Evolutionary conservation across 2,329 filamentous ascomycete genomes (phyloP).

Genomic region (Penicillium sp.): DNA sequence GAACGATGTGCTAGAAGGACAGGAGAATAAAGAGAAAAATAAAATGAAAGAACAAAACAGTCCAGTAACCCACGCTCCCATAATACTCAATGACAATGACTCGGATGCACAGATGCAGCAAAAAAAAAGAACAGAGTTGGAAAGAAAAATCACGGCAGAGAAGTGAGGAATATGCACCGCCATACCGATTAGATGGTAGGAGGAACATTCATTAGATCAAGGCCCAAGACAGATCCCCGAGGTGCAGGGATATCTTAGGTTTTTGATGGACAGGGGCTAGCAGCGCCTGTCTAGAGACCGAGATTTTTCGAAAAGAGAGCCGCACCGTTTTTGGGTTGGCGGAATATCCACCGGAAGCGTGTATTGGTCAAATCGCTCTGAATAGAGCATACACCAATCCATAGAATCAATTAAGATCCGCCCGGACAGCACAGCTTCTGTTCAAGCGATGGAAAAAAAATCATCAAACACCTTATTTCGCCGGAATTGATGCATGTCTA

Average conservation of each 20-base stretch:
- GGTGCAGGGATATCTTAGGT: background rate
- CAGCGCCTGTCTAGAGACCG: slow-evolving; percentile 4
- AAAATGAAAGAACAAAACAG: slow-evolving; percentile 18
- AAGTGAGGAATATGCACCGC: slow-evolving; percentile 10
- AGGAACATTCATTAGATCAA: slow-evolving; percentile 22
- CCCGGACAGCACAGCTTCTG: background rate
- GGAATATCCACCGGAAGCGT: slow-evolving; percentile 1
- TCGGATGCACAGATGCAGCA: slow-evolving; percentile 24
- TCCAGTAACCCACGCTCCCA: slow-evolving; percentile 26
- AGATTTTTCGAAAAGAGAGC: slow-evolving; percentile 11
- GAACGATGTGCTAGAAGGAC: slow-evolving; percentile 28
- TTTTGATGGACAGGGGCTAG: background rate
- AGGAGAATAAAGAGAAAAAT: slow-evolving; percentile 17
- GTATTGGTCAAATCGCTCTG: background rate
- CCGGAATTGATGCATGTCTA: slow-evolving; percentile 26
- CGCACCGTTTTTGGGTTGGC: slow-evolving; percentile 14
- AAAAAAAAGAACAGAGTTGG: slow-evolving; percentile 14
- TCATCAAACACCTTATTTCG: slow-evolving; percentile 21
- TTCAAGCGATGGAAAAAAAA: slow-evolving; percentile 2
- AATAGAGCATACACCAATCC: background rate
- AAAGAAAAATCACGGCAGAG: slow-evolving; percentile 4
- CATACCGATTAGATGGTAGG: slow-evolving; percentile 10
- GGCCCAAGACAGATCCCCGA: slow-evolving; percentile 4
- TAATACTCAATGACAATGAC: slow-evolving; percentile 29
- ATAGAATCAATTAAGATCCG: background rate